phyloP scores from a whole-genome alignment of 305 asterid species.

The Fraxinus velutina region DNA sequence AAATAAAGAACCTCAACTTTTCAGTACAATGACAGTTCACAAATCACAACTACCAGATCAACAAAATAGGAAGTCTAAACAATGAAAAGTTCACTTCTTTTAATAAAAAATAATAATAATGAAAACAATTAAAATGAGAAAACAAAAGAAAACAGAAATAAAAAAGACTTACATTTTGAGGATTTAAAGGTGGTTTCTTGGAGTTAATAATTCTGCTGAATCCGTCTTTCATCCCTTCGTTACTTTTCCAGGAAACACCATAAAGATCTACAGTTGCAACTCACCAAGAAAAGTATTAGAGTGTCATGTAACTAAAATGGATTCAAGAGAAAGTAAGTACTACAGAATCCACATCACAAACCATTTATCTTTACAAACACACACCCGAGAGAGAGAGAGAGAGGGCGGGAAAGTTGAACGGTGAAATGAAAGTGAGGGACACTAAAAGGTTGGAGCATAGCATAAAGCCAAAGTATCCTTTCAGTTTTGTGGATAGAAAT shows the following conservation, averaged over 20 bases:
- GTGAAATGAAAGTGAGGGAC: not conserved
- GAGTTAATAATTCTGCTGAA: slow-evolving; percentile 7
- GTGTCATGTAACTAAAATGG: not conserved
- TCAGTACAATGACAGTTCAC: not conserved
- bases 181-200: slow-evolving; percentile 34
- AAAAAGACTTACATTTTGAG: slow-evolving; percentile 34
- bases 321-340: not conserved
- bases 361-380: not conserved
- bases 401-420: slow-evolving; percentile 20
- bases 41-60: not conserved
- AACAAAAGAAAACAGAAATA: not conserved
- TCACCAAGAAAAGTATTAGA: not conserved
- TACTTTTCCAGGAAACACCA: slow-evolving; percentile 15
- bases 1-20: not conserved
- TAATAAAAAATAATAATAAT: too few relatives aligned
- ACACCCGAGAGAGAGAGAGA: not conserved
- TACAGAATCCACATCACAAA: not conserved
- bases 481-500: slow-evolving; percentile 1
- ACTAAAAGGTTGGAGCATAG: not conserved
- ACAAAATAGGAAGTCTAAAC: not conserved
- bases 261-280: not conserved
- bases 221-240: slow-evolving; percentile 26
- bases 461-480: slow-evolving; percentile 15
- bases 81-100: not conserved
- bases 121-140: not conserved